A percentile compares a stretch with the other conserved stretches of the same genome.
phyloP scores from a whole-genome alignment of 768 basidiomycete genomes.

The Tulasnella sp. region DNA sequence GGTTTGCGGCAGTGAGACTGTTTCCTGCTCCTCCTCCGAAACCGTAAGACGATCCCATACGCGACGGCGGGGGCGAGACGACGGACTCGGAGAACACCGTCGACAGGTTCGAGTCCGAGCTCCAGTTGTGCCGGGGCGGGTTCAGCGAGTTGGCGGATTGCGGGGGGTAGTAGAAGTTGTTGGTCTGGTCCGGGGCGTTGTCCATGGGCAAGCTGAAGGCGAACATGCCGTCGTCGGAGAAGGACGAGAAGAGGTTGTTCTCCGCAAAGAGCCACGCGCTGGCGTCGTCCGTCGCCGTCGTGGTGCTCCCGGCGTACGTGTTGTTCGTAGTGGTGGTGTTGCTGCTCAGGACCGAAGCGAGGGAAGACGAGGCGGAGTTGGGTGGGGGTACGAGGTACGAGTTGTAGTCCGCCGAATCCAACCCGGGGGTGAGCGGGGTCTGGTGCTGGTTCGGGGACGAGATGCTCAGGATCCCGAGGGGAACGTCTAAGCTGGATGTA shows the following conservation, averaged over 20 bases:
- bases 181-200: neutral
- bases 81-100: neutral
- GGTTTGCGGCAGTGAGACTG: no score
- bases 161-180: neutral
- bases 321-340: neutral
- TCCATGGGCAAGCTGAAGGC: neutral
- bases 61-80: neutral
- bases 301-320: neutral
- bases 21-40: neutral
- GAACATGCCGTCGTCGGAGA: neutral
- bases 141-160: neutral
- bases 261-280: neutral
- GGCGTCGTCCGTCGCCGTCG: neutral
- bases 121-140: neutral
- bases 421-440: neutral
- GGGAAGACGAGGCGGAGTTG: neutral
- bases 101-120: neutral
- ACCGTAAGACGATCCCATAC: neutral
- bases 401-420: neutral
- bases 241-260: neutral
- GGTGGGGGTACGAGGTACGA: neutral
- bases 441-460: neutral
- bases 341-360: neutral
- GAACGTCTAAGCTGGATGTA: neutral
- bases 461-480: neutral